Conservation (phyloP, 2,329 filamentous ascomycete genomes). For the Canariomyces notabilis region DNA sequence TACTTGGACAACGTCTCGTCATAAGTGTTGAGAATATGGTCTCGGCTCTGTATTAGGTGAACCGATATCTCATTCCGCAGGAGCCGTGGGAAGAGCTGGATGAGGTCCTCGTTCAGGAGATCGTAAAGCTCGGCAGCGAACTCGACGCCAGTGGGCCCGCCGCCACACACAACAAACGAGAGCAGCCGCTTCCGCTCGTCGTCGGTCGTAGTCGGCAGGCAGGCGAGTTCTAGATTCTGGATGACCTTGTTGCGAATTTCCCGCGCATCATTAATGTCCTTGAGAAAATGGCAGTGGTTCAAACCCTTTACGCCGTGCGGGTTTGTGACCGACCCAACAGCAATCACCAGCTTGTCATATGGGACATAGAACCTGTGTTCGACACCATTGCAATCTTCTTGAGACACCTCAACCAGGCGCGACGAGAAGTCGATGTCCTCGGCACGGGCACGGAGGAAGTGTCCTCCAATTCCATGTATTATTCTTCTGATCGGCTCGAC, state of each 20-base stretch:
- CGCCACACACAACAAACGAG: conserved; percentile 93
- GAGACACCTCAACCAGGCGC: conserved; percentile 83
- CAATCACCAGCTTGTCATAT: conserved; percentile 93
- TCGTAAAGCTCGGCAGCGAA: conserved; percentile 96
- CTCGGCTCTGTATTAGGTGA: conserved; percentile 89
- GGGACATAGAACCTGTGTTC: conserved; percentile 84
- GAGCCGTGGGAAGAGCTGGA: conserved; percentile 75
- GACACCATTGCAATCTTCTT: conserved; percentile 65
- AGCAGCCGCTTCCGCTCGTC: conserved; percentile 81
- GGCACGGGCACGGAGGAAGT: conserved; percentile 83
- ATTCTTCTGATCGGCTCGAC: conserved; percentile 91
- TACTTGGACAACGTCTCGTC: conserved; percentile 91
- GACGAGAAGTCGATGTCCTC: conserved; percentile 88
- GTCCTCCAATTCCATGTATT: conserved; percentile 69
- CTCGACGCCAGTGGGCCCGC: conserved; percentile 93
- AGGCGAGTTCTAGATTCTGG: conserved; percentile 83
- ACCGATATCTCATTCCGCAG: conserved; percentile 97
- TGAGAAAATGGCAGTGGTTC: conserved; percentile 90
- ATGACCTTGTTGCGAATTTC: conserved; percentile 84
- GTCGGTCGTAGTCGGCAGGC: conserved; percentile 85
- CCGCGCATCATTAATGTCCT: conserved; percentile 89
- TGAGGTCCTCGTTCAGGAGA: conserved; percentile 90
- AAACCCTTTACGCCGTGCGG: conserved; percentile 93
- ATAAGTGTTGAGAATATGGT: conserved; percentile 96
- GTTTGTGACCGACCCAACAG: conserved; percentile 88